A percentile compares a stretch with the other conserved stretches of the same genome.
Conservation (phyloP, 495 filamentous ascomycete species). For the Xylaria intraflava region DNA sequence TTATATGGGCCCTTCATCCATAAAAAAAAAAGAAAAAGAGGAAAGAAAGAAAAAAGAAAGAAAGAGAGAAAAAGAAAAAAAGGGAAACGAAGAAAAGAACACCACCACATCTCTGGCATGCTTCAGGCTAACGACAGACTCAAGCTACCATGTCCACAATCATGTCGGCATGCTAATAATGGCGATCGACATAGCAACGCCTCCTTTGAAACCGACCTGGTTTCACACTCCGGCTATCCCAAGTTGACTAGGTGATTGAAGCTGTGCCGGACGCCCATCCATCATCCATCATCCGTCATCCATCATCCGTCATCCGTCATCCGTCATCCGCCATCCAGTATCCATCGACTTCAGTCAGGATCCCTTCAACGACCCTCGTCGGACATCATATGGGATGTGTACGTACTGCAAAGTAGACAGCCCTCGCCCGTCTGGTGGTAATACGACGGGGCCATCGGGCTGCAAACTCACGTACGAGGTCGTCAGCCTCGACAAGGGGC, state of each 20-base stretch:
- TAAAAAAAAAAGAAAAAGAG: neutral
- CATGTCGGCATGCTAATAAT: neutral
- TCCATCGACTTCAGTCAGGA: no score
- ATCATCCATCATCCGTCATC: no score
- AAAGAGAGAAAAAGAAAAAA: neutral
- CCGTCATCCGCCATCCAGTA: no score
- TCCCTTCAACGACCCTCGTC: conserved; percentile 17
- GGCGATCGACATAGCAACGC: neutral
- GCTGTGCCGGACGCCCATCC: no score
- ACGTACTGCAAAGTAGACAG: neutral
- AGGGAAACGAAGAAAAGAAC: neutral
- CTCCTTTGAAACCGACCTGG: neutral
- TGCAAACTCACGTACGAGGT: neutral
- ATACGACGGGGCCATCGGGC: conserved; percentile 3
- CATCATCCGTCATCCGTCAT: no score
- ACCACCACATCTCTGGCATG: no score
- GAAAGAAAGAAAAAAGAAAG: neutral
- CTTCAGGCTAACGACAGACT: neutral
- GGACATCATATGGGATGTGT: conserved; percentile 34
- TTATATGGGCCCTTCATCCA: no score
- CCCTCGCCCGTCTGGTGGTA: neutral
- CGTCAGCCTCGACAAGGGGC: neutral
- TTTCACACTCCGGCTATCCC: neutral
- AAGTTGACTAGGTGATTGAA: no score
- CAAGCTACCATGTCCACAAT: neutral